Evolutionary conservation across 139 green algal species (phyloP).

Genomic region (Micractinium sp.): DNA sequence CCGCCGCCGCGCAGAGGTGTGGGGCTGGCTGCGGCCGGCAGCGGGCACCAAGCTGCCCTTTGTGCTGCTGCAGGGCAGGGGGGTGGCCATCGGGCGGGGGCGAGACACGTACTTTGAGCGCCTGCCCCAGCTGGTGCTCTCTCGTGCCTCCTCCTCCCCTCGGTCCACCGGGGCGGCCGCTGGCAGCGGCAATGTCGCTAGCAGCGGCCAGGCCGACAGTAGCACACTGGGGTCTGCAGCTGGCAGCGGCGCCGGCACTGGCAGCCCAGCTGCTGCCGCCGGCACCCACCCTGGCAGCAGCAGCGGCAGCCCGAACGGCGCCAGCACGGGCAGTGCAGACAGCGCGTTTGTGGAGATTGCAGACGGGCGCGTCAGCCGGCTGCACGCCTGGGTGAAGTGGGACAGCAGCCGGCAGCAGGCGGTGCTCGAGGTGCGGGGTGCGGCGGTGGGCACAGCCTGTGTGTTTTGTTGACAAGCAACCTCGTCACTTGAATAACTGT

Average conservation of each 20-base stretch:
- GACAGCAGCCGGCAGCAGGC: background rate
- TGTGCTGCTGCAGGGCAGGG: constrained; percentile 55
- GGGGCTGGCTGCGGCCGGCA: constrained; percentile 57
- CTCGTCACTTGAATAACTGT: no score
- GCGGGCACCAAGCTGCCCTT: constrained; percentile 47
- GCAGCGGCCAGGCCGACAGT: background rate
- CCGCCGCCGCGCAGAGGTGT: constrained; percentile 23
- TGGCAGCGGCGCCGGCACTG: background rate
- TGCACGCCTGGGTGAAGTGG: constrained; percentile 66
- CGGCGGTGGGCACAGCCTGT: background rate
- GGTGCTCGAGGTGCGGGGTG: constrained; percentile 36
- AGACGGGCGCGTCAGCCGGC: constrained; percentile 65
- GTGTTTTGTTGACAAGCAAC: background rate
- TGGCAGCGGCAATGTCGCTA: background rate
- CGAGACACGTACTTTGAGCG: constrained; percentile 42
- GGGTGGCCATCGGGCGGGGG: constrained; percentile 52
- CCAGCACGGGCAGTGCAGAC: background rate
- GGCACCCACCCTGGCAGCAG: background rate
- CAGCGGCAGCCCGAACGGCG: background rate
- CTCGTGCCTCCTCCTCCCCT: background rate
- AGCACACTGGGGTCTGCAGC: background rate
- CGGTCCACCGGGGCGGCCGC: background rate
- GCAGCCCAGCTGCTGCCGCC: background rate
- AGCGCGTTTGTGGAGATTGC: constrained; percentile 56
- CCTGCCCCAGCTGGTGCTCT: constrained; percentile 35